phyloP scores from a whole-genome alignment of 208 protist species.

The Balamuthia mandrillaris region DNA sequence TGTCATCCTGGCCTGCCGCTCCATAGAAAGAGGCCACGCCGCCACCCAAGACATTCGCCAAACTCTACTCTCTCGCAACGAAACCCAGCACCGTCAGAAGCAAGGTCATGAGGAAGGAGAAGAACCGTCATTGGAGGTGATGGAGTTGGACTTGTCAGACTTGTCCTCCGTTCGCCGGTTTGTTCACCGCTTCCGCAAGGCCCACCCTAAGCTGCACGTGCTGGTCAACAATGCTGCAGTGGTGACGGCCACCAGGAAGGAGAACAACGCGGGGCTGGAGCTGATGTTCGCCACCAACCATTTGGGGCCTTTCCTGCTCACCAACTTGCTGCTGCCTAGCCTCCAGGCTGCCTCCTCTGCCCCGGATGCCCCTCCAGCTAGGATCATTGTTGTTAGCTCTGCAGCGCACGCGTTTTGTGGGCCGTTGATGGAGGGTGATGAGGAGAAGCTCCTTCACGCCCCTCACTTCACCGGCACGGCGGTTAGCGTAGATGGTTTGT shows the following conservation, averaged over 20 bases:
- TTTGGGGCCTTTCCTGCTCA: conserved; percentile 17
- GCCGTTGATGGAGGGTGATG: neutral
- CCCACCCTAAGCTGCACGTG: neutral
- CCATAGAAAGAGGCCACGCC: neutral
- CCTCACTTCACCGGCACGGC: neutral
- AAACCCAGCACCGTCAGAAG: neutral
- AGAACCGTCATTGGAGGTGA: neutral
- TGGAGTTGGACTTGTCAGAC: conserved; percentile 15
- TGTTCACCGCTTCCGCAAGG: neutral
- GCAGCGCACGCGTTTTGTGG: conserved; percentile 18
- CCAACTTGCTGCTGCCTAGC: neutral
- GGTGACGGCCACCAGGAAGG: neutral
- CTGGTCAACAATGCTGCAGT: conserved; percentile 18
- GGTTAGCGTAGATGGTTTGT: neutral
- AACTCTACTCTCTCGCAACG: neutral
- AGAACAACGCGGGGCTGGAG: neutral
- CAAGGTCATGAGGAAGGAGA: neutral
- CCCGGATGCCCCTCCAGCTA: too few species aligned
- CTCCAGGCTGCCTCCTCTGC: neutral
- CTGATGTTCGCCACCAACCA: conserved; percentile 36
- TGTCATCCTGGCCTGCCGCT: conserved; percentile 7
- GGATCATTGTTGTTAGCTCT: neutral
- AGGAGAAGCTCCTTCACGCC: neutral
- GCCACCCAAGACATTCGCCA: neutral
- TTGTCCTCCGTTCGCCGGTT: conserved; percentile 6